Conservation (phyloP, 2,329 filamentous ascomycete species). For the Scedosporium apiospermum region DNA sequence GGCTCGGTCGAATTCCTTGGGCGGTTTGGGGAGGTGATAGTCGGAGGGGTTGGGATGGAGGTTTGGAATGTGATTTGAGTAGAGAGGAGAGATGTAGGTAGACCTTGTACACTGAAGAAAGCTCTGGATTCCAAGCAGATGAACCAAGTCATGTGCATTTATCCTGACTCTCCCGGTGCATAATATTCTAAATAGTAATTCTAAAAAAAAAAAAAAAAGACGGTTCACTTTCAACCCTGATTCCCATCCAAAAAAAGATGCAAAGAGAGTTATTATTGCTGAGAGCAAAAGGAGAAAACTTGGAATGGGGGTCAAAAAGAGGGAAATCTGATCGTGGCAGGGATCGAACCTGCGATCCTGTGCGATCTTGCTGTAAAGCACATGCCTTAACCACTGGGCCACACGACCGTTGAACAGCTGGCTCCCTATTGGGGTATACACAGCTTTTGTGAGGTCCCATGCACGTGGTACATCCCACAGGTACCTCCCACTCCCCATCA, state of each 20-base stretch:
- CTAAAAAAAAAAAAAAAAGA: too few species aligned
- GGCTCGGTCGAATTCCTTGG: slow-evolving; percentile 38
- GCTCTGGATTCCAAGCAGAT: not conserved
- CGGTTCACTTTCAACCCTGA: too few species aligned
- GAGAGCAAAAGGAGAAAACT: too few species aligned
- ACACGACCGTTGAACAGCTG: slow-evolving; percentile 18
- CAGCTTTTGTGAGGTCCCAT: not conserved
- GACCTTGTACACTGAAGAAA: too few species aligned
- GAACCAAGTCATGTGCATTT: not conserved
- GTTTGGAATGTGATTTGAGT: slow-evolving; percentile 22
- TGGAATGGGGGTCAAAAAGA: not conserved
- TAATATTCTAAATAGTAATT: not conserved
- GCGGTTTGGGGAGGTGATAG: slow-evolving; percentile 19
- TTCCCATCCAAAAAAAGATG: too few species aligned
- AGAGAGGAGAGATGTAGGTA: too few species aligned
- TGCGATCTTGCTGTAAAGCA: slow-evolving; percentile 27
- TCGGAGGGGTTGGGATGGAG: slow-evolving; percentile 39
- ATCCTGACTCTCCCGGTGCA: not conserved
- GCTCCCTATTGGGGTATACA: not conserved
- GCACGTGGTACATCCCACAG: too few species aligned
- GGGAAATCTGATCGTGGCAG: slow-evolving; percentile 26
- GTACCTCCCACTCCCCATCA: too few species aligned
- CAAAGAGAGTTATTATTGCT: too few species aligned
- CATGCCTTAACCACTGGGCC: slow-evolving; percentile 30
- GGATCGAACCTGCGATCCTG: slow-evolving; percentile 35